phyloP scores from a whole-genome alignment of 1,284 basidiomycete genomes.

The Papiliotrema flavescens region DNA sequence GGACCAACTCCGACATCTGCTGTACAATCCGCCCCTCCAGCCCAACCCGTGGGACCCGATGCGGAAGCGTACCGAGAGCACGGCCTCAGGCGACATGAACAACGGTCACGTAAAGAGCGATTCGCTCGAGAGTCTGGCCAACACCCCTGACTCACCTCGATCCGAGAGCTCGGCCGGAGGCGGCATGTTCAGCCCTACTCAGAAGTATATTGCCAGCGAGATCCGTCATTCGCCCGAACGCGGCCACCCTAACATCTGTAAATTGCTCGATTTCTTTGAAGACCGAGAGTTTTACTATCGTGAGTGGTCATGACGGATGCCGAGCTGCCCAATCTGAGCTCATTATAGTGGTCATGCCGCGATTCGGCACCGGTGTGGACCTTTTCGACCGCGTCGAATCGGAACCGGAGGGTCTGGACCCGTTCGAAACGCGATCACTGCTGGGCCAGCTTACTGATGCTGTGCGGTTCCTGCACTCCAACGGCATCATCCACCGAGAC shows the following conservation, averaged over 20 bases:
- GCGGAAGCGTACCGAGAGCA: conserved; percentile 11
- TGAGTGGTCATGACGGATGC: conserved; percentile 28
- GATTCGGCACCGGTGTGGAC: conserved; percentile 59
- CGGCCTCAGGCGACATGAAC: too few species aligned
- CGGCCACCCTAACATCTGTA: conserved; percentile 61
- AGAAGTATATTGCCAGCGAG: conserved; percentile 36
- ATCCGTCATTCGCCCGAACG: conserved; percentile 36
- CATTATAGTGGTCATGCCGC: conserved; percentile 51
- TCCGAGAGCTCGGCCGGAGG: conserved; percentile 12
- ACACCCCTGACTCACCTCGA: conserved; percentile 20
- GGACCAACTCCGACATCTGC: conserved; percentile 71
- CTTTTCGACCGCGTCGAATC: conserved; percentile 93
- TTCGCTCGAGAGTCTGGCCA: not conserved
- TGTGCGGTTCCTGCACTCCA: conserved; percentile 81
- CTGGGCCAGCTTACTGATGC: conserved; percentile 94
- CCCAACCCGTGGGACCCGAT: conserved; percentile 72
- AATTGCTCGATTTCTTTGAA: conserved; percentile 94
- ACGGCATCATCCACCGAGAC: conserved; percentile 94
- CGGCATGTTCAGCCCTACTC: conserved; percentile 22
- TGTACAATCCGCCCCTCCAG: conserved; percentile 64
- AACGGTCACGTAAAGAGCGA: not conserved
- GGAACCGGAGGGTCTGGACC: conserved; percentile 77
- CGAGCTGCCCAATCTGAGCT: conserved; percentile 41
- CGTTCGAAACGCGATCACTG: conserved; percentile 73
- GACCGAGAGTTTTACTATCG: conserved; percentile 96